phyloP scores from a whole-genome alignment of 2,329 filamentous ascomycete species.

The Apiospora arundinis region DNA sequence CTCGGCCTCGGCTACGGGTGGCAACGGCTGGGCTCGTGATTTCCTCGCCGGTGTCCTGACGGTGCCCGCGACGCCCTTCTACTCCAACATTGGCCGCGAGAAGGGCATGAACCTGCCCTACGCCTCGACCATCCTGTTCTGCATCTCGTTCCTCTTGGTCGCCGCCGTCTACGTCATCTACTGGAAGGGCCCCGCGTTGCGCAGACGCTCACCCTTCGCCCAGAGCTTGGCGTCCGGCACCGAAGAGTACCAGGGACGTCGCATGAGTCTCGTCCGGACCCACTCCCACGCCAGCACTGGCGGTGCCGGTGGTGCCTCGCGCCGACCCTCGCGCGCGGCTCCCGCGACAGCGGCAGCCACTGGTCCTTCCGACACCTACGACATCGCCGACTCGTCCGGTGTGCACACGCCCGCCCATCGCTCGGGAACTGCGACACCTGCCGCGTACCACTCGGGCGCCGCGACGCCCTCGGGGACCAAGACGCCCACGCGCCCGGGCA shows the following conservation, averaged over 20 bases:
- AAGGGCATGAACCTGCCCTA: conserved; percentile 58
- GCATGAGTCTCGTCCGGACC: background rate
- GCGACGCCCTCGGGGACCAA: background rate
- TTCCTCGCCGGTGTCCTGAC: conserved; percentile 71
- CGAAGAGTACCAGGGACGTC: conserved; percentile 28
- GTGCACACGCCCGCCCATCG: background rate
- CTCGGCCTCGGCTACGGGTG: conserved; percentile 70
- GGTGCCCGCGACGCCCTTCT: conserved; percentile 64
- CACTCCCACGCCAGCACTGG: background rate
- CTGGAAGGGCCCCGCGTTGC: conserved; percentile 59
- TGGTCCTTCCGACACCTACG: background rate
- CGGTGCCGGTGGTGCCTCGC: background rate
- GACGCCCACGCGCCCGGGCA: conserved; percentile 1
- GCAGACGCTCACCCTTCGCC: conserved; percentile 59
- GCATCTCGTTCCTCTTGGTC: conserved; percentile 56
- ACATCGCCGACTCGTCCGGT: background rate
- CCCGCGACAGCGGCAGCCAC: background rate
- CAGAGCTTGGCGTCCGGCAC: conserved; percentile 61
- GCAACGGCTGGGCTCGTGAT: conserved; percentile 71
- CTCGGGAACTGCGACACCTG: background rate
- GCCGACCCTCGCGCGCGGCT: background rate
- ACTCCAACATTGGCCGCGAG: conserved; percentile 50
- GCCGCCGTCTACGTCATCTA: conserved; percentile 64
- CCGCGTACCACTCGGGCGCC: background rate
- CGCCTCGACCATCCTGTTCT: conserved; percentile 61